Conservation (phyloP, 352 stramenopile genomes). For the Thalassiosira hispida region DNA sequence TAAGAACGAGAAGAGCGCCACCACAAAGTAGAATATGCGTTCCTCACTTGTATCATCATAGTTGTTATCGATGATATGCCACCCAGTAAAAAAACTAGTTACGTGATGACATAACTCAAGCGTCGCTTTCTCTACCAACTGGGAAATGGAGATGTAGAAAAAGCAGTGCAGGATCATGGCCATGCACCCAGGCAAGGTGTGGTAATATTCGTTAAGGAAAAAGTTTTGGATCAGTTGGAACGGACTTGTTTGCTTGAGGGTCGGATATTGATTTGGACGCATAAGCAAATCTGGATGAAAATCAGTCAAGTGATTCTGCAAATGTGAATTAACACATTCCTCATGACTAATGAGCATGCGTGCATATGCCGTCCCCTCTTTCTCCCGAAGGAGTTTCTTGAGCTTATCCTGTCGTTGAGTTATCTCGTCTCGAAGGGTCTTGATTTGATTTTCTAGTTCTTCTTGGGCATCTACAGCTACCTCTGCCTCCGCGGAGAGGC, state of each 20-base stretch:
- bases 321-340: conserved; percentile 9
- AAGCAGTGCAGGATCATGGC: not conserved
- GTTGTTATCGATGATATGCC: conserved; percentile 14
- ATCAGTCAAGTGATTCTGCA: not conserved
- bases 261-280: not conserved
- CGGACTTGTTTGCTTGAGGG: not conserved
- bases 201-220: conserved; percentile 16
- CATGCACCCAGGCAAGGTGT: conserved; percentile 6
- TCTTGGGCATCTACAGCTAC: not conserved
- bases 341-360: conserved; percentile 21
- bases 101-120: not conserved
- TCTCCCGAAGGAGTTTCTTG: conserved; percentile 8
- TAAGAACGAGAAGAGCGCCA: not conserved
- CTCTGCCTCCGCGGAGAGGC: not conserved
- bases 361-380: conserved; percentile 17
- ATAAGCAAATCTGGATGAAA: conserved; percentile 6
- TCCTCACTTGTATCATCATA: not conserved
- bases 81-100: not conserved
- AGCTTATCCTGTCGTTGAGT: not conserved
- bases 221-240: not conserved
- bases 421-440: conserved; percentile 17
- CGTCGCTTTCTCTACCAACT: not conserved
- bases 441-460: conserved; percentile 4
- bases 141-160: not conserved
- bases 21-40: conserved; percentile 4